Evolutionary conservation across 257 asterid genomes (phyloP).

Genomic region (Petunia secreta): DNA sequence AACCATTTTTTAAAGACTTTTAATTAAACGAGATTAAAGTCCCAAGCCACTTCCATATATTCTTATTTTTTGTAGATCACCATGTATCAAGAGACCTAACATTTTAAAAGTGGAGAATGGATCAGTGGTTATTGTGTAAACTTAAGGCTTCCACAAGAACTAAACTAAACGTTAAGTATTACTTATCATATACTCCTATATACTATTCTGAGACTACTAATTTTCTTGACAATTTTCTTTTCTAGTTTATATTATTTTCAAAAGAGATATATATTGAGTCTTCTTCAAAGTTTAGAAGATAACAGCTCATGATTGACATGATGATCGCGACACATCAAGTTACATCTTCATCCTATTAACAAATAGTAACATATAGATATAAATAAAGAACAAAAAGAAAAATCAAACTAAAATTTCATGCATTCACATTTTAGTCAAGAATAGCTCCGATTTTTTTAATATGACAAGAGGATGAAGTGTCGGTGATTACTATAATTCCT

Average conservation of each 20-base stretch:
- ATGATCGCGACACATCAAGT: neutral
- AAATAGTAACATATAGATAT: neutral
- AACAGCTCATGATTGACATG: neutral
- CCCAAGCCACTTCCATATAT: no score
- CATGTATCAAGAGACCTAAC: no score
- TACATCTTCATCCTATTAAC: neutral
- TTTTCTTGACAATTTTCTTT: no score
- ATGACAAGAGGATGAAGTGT: conserved; percentile 1
- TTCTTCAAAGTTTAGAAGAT: neutral
- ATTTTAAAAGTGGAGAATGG: no score
- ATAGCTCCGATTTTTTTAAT: neutral
- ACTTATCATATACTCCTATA: no score
- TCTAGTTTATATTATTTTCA: neutral
- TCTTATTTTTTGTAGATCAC: no score
- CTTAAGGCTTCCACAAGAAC: no score
- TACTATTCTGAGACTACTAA: no score
- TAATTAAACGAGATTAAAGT: no score
- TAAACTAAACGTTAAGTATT: no score
- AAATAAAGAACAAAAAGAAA: neutral
- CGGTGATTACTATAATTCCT: conserved; percentile 8
- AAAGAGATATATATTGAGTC: neutral
- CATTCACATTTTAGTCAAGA: conserved; percentile 20
- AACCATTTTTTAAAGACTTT: no score
- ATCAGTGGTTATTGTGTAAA: no score
- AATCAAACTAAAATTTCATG: neutral